These are phyloP conservation scores for Blastocystis sp. DNA, from an alignment of 352 stramenopile genomes.

Conservation along the genomic window DNA sequence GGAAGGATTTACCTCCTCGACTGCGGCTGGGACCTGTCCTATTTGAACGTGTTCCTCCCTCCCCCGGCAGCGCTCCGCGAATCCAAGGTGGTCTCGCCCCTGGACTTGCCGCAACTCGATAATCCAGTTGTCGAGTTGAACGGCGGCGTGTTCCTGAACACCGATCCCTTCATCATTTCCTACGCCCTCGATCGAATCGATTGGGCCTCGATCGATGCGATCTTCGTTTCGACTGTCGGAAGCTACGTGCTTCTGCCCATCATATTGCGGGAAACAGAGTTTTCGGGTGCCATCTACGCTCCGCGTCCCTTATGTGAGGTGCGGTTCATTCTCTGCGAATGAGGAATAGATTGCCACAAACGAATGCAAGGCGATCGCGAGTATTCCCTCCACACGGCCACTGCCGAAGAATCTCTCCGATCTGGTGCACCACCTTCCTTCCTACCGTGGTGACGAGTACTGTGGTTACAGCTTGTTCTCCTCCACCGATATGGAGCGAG, in stretches of 20 bases:
- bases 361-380: not conserved
- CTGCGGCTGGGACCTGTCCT: not conserved
- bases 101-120: not conserved
- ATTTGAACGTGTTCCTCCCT: not conserved
- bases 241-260: slow-evolving; percentile 16
- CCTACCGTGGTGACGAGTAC: not conserved
- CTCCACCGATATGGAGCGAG: not conserved
- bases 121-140: not conserved
- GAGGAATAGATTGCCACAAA: not conserved
- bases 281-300: slow-evolving; percentile 13
- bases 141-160: not conserved
- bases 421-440: not conserved
- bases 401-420: not conserved
- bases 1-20: not conserved
- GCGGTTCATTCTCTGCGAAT: not conserved
- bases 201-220: not conserved
- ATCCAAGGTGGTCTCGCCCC: not conserved
- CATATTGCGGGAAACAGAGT: slow-evolving; percentile 16
- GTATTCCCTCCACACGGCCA: not conserved
- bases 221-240: slow-evolving; percentile 15
- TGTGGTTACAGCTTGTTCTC: not conserved
- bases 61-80: not conserved
- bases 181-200: not conserved
- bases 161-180: slow-evolving; percentile 6
- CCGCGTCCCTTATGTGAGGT: not conserved